These are phyloP conservation scores for Atalantia buxifolia DNA, from an alignment of 345 rosid genomes.

Conservation along the genomic window DNA sequence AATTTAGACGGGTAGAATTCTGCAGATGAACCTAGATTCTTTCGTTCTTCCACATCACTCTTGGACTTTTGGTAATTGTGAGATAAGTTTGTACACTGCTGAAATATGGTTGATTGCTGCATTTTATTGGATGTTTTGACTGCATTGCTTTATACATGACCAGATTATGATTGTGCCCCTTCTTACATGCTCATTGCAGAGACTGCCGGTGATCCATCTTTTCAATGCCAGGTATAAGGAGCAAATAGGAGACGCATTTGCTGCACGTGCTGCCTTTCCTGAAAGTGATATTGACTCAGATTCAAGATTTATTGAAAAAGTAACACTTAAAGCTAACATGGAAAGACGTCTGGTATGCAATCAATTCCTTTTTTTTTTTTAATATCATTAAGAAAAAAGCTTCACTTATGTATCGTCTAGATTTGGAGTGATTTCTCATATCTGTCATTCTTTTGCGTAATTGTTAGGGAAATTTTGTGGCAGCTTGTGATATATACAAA, in stretches of 20 bases:
- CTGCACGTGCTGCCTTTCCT: slow-evolving; percentile 63
- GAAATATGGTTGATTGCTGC: slow-evolving; percentile 18
- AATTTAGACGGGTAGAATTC: neutral
- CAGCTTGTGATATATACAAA: slow-evolving; percentile 57
- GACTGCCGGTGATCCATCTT: slow-evolving; percentile 54
- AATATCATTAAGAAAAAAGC: neutral
- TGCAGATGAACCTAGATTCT: neutral
- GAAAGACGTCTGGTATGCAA: slow-evolving; percentile 74
- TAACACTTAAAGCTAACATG: slow-evolving; percentile 77
- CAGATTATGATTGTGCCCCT: slow-evolving; percentile 23
- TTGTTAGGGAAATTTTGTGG: slow-evolving; percentile 62
- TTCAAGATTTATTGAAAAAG: slow-evolving; percentile 50
- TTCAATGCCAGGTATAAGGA: slow-evolving; percentile 80
- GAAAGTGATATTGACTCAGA: slow-evolving; percentile 45
- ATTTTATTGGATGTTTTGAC: slow-evolving; percentile 18
- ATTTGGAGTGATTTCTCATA: neutral
- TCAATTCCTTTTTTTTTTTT: neutral
- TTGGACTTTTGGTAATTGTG: neutral
- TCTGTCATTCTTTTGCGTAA: slow-evolving; percentile 19
- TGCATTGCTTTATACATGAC: slow-evolving; percentile 26
- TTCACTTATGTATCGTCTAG: neutral
- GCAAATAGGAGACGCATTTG: slow-evolving; percentile 50
- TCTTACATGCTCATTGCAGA: slow-evolving; percentile 49
- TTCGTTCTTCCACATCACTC: neutral
- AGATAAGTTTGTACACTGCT: slow-evolving; percentile 9